phyloP scores from a whole-genome alignment of 495 filamentous ascomycete genomes.

The Aspergillus funiculosus region DNA sequence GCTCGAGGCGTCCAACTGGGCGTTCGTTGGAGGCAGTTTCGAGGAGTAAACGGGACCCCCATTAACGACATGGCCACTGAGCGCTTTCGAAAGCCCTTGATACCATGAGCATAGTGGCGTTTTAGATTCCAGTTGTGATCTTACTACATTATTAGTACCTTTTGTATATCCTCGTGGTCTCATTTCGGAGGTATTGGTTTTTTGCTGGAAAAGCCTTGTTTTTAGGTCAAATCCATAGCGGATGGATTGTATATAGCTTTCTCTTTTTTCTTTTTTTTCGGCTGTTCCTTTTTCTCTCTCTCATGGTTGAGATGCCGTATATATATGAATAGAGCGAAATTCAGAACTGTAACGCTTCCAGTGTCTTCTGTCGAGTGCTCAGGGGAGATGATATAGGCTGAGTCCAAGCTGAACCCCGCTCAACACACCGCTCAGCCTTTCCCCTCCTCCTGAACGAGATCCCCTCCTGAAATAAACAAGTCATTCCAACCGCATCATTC shows the following conservation, averaged over 20 bases:
- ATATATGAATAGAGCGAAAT: slow-evolving; percentile 2
- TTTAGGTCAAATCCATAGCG: slow-evolving; percentile 9
- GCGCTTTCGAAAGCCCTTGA: slow-evolving; percentile 27
- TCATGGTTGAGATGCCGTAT: slow-evolving; percentile 13
- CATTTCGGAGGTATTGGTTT: slow-evolving; percentile 5
- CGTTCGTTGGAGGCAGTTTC: slow-evolving; percentile 59
- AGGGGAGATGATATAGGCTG: too few relatives aligned
- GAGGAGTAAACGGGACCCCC: slow-evolving; percentile 57
- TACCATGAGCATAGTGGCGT: slow-evolving; percentile 32
- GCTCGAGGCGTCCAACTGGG: slow-evolving; percentile 65
- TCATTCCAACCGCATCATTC: too few relatives aligned
- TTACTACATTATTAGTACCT: slow-evolving; percentile 15
- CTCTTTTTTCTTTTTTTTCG: slow-evolving; percentile 8
- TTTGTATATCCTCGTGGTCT: slow-evolving; percentile 11
- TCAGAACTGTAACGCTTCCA: too few relatives aligned
- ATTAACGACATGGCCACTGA: slow-evolving; percentile 19
- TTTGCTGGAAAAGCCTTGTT: slow-evolving; percentile 6
- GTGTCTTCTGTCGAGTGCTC: too few relatives aligned
- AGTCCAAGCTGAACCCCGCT: too few relatives aligned
- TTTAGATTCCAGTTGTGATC: slow-evolving; percentile 18
- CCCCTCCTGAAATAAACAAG: slow-evolving; percentile 5
- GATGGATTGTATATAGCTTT: slow-evolving; percentile 21
- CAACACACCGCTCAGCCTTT: slow-evolving; percentile 14
- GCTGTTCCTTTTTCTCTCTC: background rate
- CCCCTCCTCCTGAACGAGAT: background rate